Evolutionary conservation across 306 rosid genomes (phyloP).

Genomic region (Castanopsis chinensis): DNA sequence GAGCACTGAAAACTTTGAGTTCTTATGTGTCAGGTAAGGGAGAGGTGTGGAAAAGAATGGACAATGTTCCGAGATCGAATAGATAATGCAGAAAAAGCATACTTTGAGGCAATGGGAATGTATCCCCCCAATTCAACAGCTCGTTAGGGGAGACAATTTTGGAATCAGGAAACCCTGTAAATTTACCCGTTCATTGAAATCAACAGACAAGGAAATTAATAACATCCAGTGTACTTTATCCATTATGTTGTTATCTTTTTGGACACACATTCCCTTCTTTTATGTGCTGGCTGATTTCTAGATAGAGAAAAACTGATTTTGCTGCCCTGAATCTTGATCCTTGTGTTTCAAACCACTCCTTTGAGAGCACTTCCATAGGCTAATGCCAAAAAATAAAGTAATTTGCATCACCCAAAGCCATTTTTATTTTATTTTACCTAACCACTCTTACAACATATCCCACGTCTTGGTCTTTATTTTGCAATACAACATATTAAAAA

Average conservation of each 20-base stretch:
- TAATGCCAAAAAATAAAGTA: too few species aligned
- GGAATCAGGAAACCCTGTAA: neutral
- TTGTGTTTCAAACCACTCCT: too few species aligned
- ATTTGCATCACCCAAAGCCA: too few species aligned
- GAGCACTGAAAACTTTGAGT: neutral
- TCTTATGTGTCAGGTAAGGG: constrained; percentile 58
- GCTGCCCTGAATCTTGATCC: too few species aligned
- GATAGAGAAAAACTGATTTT: too few species aligned
- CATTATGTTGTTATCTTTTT: neutral
- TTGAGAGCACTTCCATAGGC: too few species aligned
- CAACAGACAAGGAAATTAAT: neutral
- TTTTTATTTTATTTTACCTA: too few species aligned
- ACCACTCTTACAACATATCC: too few species aligned
- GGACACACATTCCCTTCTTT: neutral
- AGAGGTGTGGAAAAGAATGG: constrained; percentile 80
- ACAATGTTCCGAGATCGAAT: constrained; percentile 62
- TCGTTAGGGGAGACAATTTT: constrained; percentile 1
- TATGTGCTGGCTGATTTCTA: neutral
- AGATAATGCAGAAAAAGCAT: constrained; percentile 60
- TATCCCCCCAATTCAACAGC: constrained; percentile 38
- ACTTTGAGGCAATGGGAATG: constrained; percentile 31
- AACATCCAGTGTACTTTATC: neutral
- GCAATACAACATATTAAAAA: too few species aligned
- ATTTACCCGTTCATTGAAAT: neutral
- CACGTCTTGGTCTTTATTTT: too few species aligned